Evolutionary conservation across 2,329 filamentous ascomycete genomes (phyloP), one percentile per base, ranked within the genome.

Genomic region (Hortaea werneckii): DNA sequence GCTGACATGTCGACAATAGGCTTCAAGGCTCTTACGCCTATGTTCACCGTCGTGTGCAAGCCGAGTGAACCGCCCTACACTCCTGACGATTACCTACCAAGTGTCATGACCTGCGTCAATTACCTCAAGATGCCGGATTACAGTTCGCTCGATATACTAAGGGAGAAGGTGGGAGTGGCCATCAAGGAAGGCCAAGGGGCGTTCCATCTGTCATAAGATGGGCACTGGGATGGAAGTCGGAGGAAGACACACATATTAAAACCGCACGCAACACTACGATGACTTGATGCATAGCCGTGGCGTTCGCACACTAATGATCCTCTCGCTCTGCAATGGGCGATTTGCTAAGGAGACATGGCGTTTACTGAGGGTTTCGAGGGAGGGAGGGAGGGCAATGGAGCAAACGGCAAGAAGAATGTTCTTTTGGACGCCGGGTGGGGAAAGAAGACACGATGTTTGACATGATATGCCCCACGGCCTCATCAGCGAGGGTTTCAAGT

Each of bases 71-170:
- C 87, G 11, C 92, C 92, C 1, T 92, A 89, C 65, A 84, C 83
- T 3, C 90, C 90, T 4, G 92, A 98, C 61, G 92, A 98, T 69
- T 98, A 96, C 60, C 77, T 98, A n/a, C 92, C 94, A 9, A 96
- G 89, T 64, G 94, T 98, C 65, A 98, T 98, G 94, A 98, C 94
- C 8, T 98, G 94, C 65, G 92, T 95, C 67, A 98, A 98, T 67
- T 98, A 98, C 65, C 79, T 98, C 59, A 98, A 98, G 69, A 77
- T 98, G 61, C 92, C 92, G 13, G 87, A 98, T 67, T 98, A 98
- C 68, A 90, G 82, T 54, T 80, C 72, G 55, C 70, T 94, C 51
- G 78, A 86, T 1, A 75, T 83, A 43, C 80, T 98, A 67, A 82
- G 77, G 60, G 78, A 83, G 63, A 86, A 87, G 65, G 74, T 98